Base-by-base conservation (phyloP, 2,329 filamentous ascomycete species). In the Claviceps sp. region DNA sequence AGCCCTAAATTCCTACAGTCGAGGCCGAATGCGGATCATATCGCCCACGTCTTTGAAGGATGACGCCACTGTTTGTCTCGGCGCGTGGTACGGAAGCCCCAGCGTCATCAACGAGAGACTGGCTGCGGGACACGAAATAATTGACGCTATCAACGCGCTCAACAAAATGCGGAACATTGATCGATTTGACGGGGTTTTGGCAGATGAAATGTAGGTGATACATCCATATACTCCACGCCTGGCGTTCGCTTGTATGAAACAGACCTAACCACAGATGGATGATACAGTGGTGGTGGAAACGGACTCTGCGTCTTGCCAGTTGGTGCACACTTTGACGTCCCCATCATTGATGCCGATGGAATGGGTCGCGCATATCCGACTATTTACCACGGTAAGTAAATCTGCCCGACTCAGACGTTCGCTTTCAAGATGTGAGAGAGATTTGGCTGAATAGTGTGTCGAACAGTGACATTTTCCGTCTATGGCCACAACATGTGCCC, bases 31-130 rank as follows among this genome's bases (percentile, higher is more conserved):
- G 61, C 60, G 70, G 7, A 64, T 75, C 1, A 62, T 75, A 2
- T 63, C 68, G 0, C 65, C 69, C 0, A 62, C 62, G 5, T 58
- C 61, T 0, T 56, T 74, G 0, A 59, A 62, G 4, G 70, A 73
- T 34, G 59, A 65, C 11, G 70, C 68, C 8, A 57, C 63, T 1
- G 63, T 71, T 4, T 70, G 70, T 43, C 69, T 72, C 41, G 70
- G 70, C 0, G 70, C 70, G 0, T 72, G 71, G 63, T 73, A 73
- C 44, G 72, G 71, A 3, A 70, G 68, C 37, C 69, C 69, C 0
- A 70, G 65, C 20, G 68, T 70, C 9, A 66, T 67, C 42, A 67
- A 67, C 37, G 68, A 71, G 57, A 61, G 65, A 0, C 60, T 70
- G 1, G 61, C 62, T 0, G 60, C 60, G 1, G 69, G 69, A 4